Percentiles rank a stretch among this genome's conserved stretches.
Evolutionary conservation across 768 basidiomycete genomes (phyloP).

Genomic region (Harrya chromipes): DNA sequence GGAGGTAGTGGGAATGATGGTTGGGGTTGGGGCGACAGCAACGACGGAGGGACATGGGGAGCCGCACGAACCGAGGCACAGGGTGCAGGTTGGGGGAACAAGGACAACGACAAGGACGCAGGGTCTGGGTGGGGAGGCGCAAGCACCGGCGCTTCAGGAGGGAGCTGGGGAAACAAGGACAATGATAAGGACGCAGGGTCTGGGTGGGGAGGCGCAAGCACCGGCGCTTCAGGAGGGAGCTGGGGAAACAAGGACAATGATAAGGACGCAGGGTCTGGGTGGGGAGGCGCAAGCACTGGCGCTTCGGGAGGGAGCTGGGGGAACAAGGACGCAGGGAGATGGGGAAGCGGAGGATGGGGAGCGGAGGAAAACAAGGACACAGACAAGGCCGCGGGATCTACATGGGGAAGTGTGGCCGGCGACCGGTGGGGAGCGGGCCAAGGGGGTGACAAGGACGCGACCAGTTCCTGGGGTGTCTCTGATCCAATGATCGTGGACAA

Average conservation of each 20-base stretch:
- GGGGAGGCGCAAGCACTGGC: conserved; percentile 2
- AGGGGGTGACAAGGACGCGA: conserved; percentile 1
- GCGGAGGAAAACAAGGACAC: not conserved
- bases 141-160: not conserved
- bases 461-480: conserved; percentile 4
- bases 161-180: conserved; percentile 1
- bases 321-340: not conserved
- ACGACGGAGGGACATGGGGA: no score
- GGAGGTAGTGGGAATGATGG: not conserved
- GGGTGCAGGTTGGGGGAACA: conserved; percentile 1
- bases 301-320: not conserved
- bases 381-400: not conserved
- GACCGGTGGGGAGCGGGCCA: conserved; percentile 7
- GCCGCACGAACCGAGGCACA: no score
- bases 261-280: not conserved
- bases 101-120: not conserved
- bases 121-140: conserved; percentile 4
- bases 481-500: conserved; percentile 11
- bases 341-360: conserved; percentile 5
- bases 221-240: not conserved
- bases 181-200: not conserved
- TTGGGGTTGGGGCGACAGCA: not conserved
- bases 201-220: not conserved
- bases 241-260: not conserved
- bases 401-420: not conserved